phyloP scores from a whole-genome alignment of 1,139 yeast species.

The Pichia sp. region DNA sequence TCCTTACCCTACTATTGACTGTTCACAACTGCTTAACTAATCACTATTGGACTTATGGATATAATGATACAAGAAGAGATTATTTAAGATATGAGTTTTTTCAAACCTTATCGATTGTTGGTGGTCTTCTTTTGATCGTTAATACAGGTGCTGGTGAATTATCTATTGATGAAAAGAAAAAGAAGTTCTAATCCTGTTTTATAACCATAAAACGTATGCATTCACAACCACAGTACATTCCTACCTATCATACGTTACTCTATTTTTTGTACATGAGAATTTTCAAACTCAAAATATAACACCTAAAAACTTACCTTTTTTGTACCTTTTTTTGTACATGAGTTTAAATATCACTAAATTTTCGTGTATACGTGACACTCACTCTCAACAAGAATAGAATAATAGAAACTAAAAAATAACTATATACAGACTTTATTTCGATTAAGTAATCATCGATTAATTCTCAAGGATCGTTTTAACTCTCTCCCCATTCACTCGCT shows the following conservation, averaged over 20 bases:
- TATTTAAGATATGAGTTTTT: slow-evolving; percentile 87
- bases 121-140: slow-evolving; percentile 84
- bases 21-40: slow-evolving; percentile 74
- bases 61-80: slow-evolving; percentile 75
- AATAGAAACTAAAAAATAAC: slow-evolving; percentile 1
- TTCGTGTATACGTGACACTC: no score
- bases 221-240: no score
- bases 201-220: no score
- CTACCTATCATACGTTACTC: no score
- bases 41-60: slow-evolving; percentile 79
- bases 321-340: no score
- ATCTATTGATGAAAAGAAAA: slow-evolving; percentile 92
- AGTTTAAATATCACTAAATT: no score
- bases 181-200: slow-evolving; percentile 62
- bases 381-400: not conserved
- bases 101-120: slow-evolving; percentile 91
- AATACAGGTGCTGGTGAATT: slow-evolving; percentile 96
- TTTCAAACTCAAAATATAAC: no score
- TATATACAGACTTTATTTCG: not conserved
- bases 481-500: slow-evolving; percentile 46
- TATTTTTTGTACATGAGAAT: no score
- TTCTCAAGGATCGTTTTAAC: slow-evolving; percentile 31
- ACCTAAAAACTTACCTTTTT: no score
- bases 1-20: slow-evolving; percentile 66
- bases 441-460: no score